Conservation (phyloP, 2,329 filamentous ascomycete species). For the Cytospora leucostoma region DNA sequence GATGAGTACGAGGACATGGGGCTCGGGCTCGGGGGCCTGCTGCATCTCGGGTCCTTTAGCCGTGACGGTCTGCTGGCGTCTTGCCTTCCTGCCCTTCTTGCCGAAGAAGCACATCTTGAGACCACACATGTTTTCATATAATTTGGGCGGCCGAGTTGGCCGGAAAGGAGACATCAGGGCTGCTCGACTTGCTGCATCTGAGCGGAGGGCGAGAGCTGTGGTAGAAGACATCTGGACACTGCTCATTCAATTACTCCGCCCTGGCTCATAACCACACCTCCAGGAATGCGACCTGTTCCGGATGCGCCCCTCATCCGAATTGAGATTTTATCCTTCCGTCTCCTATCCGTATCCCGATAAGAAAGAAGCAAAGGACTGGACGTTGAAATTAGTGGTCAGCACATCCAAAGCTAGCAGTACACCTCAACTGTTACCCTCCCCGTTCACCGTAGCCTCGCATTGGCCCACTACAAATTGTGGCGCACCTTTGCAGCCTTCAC, state of each 20-base stretch:
- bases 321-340: neutral
- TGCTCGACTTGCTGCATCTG: neutral
- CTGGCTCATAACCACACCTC: neutral
- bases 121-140: neutral
- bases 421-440: neutral
- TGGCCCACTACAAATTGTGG: neutral
- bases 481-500: conserved; percentile 1
- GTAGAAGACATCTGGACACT: neutral
- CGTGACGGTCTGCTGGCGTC: neutral
- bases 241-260: neutral
- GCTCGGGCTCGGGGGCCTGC: neutral
- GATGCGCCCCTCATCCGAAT: neutral
- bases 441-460: neutral
- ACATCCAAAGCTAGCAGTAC: neutral
- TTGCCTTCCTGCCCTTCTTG: neutral
- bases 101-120: neutral
- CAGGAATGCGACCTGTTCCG: neutral
- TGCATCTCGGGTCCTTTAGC: neutral
- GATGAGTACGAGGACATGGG: neutral
- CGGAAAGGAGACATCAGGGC: neutral
- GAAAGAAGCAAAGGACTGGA: neutral
- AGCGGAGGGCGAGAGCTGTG: neutral
- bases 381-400: neutral
- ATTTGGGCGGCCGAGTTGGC: neutral
- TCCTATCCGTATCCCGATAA: neutral